Base-by-base conservation (phyloP, 2,329 filamentous ascomycete species). In the Metarhizium rileyi region DNA sequence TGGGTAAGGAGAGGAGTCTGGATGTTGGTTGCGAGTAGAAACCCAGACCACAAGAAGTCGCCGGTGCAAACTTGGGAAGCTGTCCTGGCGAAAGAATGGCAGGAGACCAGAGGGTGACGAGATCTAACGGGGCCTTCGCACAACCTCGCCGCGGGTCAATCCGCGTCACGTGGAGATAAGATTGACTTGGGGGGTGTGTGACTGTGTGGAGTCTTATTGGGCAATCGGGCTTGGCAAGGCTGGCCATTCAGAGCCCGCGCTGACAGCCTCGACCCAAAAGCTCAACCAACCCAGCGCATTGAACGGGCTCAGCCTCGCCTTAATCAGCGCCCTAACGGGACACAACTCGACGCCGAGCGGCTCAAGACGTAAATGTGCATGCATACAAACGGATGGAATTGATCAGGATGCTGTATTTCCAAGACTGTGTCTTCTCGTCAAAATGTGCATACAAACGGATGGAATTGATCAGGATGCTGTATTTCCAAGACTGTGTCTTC, bases 111-210 rank as follows among this genome's bases (percentile, higher is more conserved):
- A 61, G 63, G 62, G 64, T 62, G 63, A 65, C 55, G 58, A 59
- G 60, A 65, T 63, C 59, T 63, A 56, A 58, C 55, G 36, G 54
- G 57, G 47, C 26, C 52, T n/a, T 59, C 53, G 57, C 58, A 55
- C 55, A 56, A 51, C 40, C 49, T 56, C 58, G 51, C 52, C 56
- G 59, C 62, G 61, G 59, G 55, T 57, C 47, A 56, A 57, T 61
- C 58, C 54, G 57, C 52, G 47, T 66, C 63, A 67, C 65, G 65
- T 67, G 65, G 20, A 50, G 61, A 67, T 66, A 65, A 63, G 46
- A 41, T 20, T 4, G 6, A 5, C 33, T 12, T n/a, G n/a, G n/a
- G n/a, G n/a, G n/a, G n/a, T n/a, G 33, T 30, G 28, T 7, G 47
- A 23, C 5, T 2, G 7, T 9, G 40, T 44, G 42, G 28, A 26